Percentiles rank a stretch among this genome's conserved stretches.
Evolutionary conservation across 75 land plant genomes (phyloP).

Genomic region (Cupressus sempervirens): DNA sequence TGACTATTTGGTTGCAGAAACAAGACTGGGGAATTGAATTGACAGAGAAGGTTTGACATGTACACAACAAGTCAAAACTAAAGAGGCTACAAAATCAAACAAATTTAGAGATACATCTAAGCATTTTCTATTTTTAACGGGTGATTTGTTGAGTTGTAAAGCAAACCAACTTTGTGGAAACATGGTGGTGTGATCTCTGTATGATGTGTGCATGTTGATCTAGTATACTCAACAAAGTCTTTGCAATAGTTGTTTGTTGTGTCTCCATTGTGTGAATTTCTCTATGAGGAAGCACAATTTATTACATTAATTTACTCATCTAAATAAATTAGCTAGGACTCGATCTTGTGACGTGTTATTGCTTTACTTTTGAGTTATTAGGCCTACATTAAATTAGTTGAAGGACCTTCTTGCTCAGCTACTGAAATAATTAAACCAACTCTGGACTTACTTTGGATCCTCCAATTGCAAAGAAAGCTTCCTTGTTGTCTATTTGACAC

Average conservation of each 20-base stretch:
- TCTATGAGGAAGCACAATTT: background rate
- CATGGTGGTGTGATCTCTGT: background rate
- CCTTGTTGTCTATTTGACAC: no score
- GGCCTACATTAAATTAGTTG: background rate
- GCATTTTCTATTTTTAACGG: background rate
- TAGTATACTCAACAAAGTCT: background rate
- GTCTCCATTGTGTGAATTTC: background rate
- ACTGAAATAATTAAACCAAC: no score
- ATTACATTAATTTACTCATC: background rate
- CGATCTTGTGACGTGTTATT: no score
- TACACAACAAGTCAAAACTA: no score
- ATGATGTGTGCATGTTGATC: background rate
- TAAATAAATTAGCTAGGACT: background rate
- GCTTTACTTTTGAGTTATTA: no score
- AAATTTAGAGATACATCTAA: no score
- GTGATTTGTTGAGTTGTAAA: background rate
- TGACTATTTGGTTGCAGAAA: conserved; percentile 13
- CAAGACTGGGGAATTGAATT: background rate
- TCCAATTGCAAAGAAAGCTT: no score
- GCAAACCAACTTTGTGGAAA: background rate
- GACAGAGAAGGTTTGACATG: conserved; percentile 18
- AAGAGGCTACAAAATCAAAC: no score
- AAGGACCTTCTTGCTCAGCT: no score
- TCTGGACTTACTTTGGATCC: no score
- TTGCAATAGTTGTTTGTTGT: background rate